A percentile compares a stretch with the other conserved stretches of the same genome.
These are phyloP conservation scores for Thozetella sp. DNA, from an alignment of 495 filamentous ascomycete species.

Conservation along the genomic window DNA sequence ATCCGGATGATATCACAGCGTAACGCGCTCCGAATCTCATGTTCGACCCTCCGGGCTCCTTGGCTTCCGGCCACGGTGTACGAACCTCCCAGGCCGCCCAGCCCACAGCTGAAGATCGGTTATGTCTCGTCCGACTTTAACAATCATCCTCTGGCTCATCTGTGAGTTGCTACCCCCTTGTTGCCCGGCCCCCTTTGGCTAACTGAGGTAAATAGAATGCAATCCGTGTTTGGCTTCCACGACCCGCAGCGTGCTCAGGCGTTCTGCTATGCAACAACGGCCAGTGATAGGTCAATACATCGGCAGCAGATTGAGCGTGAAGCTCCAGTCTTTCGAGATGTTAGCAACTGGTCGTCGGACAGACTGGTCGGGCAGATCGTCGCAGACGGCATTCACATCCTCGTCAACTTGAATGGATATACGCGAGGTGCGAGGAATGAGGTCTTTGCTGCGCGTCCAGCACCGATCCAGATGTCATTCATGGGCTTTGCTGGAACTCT, in stretches of 20 bases:
- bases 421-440: conserved; percentile 97
- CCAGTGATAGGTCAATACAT: conserved; percentile 88
- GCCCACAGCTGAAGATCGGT: conserved; percentile 82
- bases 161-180: conserved; percentile 43
- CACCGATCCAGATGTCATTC: conserved; percentile 98
- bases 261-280: conserved; percentile 96
- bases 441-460: conserved; percentile 92
- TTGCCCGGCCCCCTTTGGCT: conserved; percentile 4
- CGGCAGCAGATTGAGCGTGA: conserved; percentile 94
- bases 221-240: conserved; percentile 97
- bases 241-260: conserved; percentile 72
- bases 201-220: conserved; percentile 63
- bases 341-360: conserved; percentile 84
- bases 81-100: conserved; percentile 79
- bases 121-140: conserved; percentile 99
- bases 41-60: conserved; percentile 77
- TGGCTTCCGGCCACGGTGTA: conserved; percentile 88
- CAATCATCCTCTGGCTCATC: conserved; percentile 93
- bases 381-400: conserved; percentile 90
- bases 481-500: conserved; percentile 99
- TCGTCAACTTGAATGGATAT: conserved; percentile 97
- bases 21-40: conserved; percentile 92
- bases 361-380: conserved; percentile 87
- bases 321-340: conserved; percentile 89
- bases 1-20: conserved; percentile 94